Percentiles rank a stretch among this genome's conserved stretches.
phyloP scores from a whole-genome alignment of 345 rosid genomes.

The Brassica carinata region DNA sequence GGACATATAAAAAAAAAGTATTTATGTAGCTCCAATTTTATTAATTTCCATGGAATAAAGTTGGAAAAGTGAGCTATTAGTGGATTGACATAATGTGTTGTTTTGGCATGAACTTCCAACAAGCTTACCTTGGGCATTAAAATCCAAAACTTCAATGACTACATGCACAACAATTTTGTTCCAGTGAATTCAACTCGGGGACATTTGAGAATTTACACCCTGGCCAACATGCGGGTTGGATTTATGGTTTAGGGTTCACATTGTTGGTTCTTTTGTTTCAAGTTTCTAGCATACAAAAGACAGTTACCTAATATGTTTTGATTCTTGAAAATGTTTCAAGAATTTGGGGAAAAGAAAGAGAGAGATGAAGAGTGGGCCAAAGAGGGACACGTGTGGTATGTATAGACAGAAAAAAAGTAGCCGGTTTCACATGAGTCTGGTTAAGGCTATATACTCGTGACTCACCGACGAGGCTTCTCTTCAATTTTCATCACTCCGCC shows the following conservation, averaged over 20 bases:
- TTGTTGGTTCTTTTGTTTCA: not conserved
- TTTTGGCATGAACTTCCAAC: not conserved
- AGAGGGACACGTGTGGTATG: slow-evolving; percentile 24
- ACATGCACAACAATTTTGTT: not conserved
- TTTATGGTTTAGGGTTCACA: not conserved
- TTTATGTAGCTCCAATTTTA: not conserved
- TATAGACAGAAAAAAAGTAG: not conserved
- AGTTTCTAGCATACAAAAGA: not conserved
- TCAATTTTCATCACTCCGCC: slow-evolving; percentile 11
- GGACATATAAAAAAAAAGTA: not conserved
- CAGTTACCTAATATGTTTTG: not conserved
- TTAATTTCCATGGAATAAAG: not conserved
- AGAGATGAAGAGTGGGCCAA: slow-evolving; percentile 10
- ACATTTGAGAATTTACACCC: not conserved
- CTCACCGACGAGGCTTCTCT: slow-evolving; percentile 34
- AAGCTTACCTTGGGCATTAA: not conserved
- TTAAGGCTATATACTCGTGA: slow-evolving; percentile 25
- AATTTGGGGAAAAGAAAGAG: not conserved
- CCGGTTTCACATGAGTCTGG: slow-evolving; percentile 27
- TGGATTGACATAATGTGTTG: not conserved
- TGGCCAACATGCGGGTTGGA: not conserved
- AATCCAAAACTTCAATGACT: not conserved
- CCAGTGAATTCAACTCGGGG: not conserved
- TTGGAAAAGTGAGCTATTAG: not conserved
- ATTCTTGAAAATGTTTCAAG: slow-evolving; percentile 1